A percentile compares a stretch with the other conserved stretches of the same genome.
phyloP scores from a whole-genome alignment of 2,329 filamentous ascomycete species.

The Colletotrichum spaethianum region DNA sequence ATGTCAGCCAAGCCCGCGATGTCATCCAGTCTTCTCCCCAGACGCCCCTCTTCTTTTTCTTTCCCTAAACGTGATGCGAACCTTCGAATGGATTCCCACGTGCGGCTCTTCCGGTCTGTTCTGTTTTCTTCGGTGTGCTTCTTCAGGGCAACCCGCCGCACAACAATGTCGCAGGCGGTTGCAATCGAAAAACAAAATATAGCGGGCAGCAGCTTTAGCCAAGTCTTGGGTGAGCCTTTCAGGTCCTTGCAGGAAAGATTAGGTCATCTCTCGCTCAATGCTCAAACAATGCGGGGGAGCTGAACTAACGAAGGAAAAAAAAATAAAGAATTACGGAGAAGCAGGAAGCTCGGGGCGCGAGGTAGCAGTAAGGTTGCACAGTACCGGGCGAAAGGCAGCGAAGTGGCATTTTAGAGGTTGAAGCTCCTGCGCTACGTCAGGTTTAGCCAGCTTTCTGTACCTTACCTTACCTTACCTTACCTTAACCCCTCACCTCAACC shows the following conservation, averaged over 20 bases:
- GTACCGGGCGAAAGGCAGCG: background rate
- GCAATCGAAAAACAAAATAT: background rate
- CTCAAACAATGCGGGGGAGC: conserved; percentile 36
- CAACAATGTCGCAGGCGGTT: background rate
- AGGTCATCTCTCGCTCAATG: conserved; percentile 20
- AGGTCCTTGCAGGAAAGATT: conserved; percentile 1
- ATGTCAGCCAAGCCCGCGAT: conserved; percentile 17
- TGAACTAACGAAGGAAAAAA: background rate
- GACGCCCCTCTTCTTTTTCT: conserved; percentile 24
- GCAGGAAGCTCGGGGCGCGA: conserved; percentile 15
- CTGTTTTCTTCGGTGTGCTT: conserved; percentile 1
- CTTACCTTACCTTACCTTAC: background rate
- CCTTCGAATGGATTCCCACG: background rate
- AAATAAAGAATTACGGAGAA: background rate
- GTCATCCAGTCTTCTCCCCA: conserved; percentile 20
- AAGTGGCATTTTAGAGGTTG: background rate
- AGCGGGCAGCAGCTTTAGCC: background rate
- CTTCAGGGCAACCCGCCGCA: conserved; percentile 5
- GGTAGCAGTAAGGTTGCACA: background rate
- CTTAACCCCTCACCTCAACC: conserved; percentile 39
- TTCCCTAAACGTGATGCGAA: background rate
- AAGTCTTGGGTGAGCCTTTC: background rate
- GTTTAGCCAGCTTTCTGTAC: background rate
- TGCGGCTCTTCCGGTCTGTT: conserved; percentile 15
- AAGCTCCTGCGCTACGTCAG: background rate